Percentiles rank a stretch among this genome's conserved stretches.
These are phyloP conservation scores for Diophrys appendiculata DNA, from an alignment of 73 alveolate species.

Conservation along the genomic window DNA sequence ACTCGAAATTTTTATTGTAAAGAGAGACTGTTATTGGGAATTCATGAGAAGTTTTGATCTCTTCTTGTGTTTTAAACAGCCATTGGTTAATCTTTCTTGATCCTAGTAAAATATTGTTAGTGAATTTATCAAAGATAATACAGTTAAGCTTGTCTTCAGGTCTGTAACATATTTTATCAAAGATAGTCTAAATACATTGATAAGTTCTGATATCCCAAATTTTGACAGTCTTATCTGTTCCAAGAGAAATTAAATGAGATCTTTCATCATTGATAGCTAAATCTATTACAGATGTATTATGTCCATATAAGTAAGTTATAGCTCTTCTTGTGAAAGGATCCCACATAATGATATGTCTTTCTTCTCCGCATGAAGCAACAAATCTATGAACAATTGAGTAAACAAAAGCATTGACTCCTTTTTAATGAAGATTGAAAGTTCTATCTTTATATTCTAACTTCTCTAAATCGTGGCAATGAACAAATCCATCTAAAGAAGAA, in stretches of 20 bases:
- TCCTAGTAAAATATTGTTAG: constrained; percentile 60
- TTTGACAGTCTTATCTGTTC: constrained; percentile 76
- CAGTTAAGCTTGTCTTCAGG: constrained; percentile 80
- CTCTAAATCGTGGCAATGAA: constrained; percentile 70
- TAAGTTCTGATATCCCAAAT: constrained; percentile 81
- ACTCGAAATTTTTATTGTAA: constrained; percentile 56
- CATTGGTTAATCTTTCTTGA: constrained; percentile 69
- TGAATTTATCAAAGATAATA: constrained; percentile 47
- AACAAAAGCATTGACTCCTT: constrained; percentile 74
- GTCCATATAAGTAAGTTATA: constrained; percentile 56
- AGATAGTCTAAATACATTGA: constrained; percentile 73
- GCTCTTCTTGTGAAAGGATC: constrained; percentile 72
- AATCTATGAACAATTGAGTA: constrained; percentile 63
- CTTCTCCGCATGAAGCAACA: constrained; percentile 82
- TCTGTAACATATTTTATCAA: constrained; percentile 70
- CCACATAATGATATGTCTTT: constrained; percentile 73
- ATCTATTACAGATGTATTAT: constrained; percentile 68
- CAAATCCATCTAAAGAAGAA: constrained; percentile 65
- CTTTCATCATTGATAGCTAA: constrained; percentile 71
- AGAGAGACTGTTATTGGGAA: constrained; percentile 63
- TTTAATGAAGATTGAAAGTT: constrained; percentile 66
- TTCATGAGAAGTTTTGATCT: constrained; percentile 72
- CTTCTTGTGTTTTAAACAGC: constrained; percentile 76
- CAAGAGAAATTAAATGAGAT: constrained; percentile 64
- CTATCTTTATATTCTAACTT: constrained; percentile 57